Conservation (phyloP, 2,329 filamentous ascomycete genomes). For the Stromatinia cepivora region DNA sequence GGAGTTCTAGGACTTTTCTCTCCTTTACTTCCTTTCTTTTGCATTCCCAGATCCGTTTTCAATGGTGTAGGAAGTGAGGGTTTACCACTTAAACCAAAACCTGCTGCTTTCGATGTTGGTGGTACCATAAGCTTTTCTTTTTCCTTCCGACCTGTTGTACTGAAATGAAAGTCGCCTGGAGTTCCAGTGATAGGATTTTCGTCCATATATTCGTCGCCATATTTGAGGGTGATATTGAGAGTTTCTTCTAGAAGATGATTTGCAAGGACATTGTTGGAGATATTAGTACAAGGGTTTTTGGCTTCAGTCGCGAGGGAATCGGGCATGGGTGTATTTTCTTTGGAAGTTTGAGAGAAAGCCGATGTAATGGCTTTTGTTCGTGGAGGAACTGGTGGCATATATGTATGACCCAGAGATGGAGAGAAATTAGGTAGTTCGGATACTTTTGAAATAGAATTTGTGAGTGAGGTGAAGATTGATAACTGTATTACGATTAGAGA, state of each 20-base stretch:
- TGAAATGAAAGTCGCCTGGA: constrained; percentile 65
- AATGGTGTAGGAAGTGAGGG: constrained; percentile 28
- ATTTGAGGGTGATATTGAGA: constrained; percentile 56
- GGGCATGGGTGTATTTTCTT: constrained; percentile 49
- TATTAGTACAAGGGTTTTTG: constrained; percentile 19
- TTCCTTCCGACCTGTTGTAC: constrained; percentile 55
- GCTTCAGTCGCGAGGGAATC: constrained; percentile 37
- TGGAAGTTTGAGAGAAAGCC: constrained; percentile 35
- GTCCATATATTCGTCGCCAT: constrained; percentile 65
- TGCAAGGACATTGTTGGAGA: constrained; percentile 34
- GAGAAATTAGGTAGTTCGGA: constrained; percentile 47
- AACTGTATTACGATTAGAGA: constrained; percentile 14
- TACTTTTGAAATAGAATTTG: constrained; percentile 40
- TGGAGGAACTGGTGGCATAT: constrained; percentile 34
- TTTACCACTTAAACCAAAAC: constrained; percentile 26
- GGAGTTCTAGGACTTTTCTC: constrained; percentile 41
- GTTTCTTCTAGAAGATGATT: constrained; percentile 53
- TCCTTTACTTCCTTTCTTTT: constrained; percentile 36
- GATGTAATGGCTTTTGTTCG: constrained; percentile 31
- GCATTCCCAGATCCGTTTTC: constrained; percentile 36
- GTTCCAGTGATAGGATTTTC: constrained; percentile 67
- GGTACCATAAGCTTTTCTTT: constrained; percentile 36
- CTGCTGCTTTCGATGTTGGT: constrained; percentile 27
- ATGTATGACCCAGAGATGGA: constrained; percentile 50
- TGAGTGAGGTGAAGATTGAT: constrained; percentile 28